Evolutionary conservation across 2,329 filamentous ascomycete species (phyloP), one percentile per base, ranked within the genome.

Genomic region (Monosporascus sp.): DNA sequence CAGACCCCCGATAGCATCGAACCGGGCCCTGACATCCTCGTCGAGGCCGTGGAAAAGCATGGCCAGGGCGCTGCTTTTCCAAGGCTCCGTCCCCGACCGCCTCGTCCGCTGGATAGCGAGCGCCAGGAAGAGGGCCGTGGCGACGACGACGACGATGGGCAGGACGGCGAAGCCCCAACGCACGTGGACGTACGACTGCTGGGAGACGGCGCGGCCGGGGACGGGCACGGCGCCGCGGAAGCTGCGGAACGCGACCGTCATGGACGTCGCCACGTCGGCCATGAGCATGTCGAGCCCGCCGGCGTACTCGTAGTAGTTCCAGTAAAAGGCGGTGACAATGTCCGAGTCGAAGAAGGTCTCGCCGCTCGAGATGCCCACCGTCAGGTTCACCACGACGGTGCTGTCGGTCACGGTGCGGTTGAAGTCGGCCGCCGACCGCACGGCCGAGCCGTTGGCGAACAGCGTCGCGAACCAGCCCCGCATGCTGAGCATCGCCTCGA

Each of bases 291-390:
- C 65, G 3, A 72, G 55, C 0, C 70, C 70, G 14, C 55, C 31
- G 1, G 60, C 55, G 44, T 71, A 71, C 50, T 72, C 60, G 59
- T 71, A 71, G 61, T 72, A 71, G 55, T 70, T 70, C 69, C 68
- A 71, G 60, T 72, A 72, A 48, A 72, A 72, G 2, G 68, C 69
- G 26, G 70, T 69, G 15, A 72, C 68, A 47, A 71, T 63, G 50
- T 72, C 70, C 1, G 64, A 68, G 51, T 69, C 67, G 56, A 68
- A 68, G 53, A 68, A 68, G 5, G 65, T 70, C 44, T 60, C 60
- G 14, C 67, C 66, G 7, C 59, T 64, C 2, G 65, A 64, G 31
- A 70, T 68, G 20, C 66, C 68, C 4, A 68, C 66, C 2, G 66
- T 68, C 8, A 68, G 59, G 49, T 68, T 68, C 37, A 68, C 66